phyloP scores from a whole-genome alignment of 805 yeast genomes.

The Torulaspora microellipsoides region DNA sequence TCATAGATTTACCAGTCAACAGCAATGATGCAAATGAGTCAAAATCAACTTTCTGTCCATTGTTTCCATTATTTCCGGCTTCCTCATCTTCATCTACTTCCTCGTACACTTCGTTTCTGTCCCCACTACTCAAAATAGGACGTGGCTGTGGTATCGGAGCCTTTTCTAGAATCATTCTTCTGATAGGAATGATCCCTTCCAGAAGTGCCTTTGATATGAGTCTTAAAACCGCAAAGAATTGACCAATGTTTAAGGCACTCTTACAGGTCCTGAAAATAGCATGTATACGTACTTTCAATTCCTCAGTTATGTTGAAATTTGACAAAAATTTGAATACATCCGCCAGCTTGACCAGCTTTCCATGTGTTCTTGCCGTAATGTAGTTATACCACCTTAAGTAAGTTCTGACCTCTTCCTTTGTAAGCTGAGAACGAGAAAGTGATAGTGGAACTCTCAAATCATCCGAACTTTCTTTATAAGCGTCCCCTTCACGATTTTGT shows the following conservation, averaged over 20 bases:
- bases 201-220: conserved; percentile 66
- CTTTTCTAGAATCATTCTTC: conserved; percentile 46
- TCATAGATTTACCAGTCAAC: conserved; percentile 74
- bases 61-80: conserved; percentile 18
- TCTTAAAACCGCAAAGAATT: conserved; percentile 82
- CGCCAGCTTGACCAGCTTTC: conserved; percentile 58
- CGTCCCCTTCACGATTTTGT: background rate
- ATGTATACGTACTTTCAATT: conserved; percentile 46
- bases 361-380: conserved; percentile 64
- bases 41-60: conserved; percentile 53
- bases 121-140: conserved; percentile 63
- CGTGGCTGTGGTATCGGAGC: conserved; percentile 78
- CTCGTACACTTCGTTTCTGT: conserved; percentile 45
- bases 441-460: conserved; percentile 55
- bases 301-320: conserved; percentile 65
- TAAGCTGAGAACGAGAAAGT: conserved; percentile 60
- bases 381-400: conserved; percentile 93
- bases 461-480: conserved; percentile 29
- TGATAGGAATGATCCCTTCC: conserved; percentile 46
- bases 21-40: conserved; percentile 83
- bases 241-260: conserved; percentile 73
- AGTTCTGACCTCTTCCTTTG: conserved; percentile 74
- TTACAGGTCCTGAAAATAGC: conserved; percentile 48
- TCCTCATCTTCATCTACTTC: conserved; percentile 34
- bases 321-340: conserved; percentile 74